Base-by-base conservation (phyloP, 1,284 basidiomycete genomes). In the Macrocystidia cucumis region DNA sequence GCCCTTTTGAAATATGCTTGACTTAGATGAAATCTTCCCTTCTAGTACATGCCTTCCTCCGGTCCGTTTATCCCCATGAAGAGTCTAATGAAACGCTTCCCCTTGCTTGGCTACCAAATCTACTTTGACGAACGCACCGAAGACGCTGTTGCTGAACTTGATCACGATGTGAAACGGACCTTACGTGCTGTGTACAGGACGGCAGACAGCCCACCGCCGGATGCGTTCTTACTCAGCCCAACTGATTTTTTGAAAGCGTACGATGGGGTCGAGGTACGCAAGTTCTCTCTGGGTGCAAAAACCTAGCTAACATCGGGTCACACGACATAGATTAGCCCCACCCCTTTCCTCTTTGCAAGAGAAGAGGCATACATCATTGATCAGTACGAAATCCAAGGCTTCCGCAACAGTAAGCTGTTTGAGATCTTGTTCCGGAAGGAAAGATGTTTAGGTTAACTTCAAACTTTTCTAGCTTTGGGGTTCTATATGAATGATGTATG, bases 361-460 rank as follows among this genome's bases (percentile, higher is more conserved):
- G 76, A 83, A 54, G 82, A 85, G 46, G 69, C 77, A 40, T 84
- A 82, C 47, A 70, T 80, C 40, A 67, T 81, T 0, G 63, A 76
- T 32, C 69, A 77, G 43, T 83, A 72, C 43, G 48, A 45, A 19
- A 58, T 60, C 7, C 74, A 77, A 44, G 69, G 72, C 0, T 83
- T 83, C 47, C 57, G 63, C 34, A 55, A 74, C 40, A 78, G 81
- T 83, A 45, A n/a, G n/a, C n/a, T n/a, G n/a, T n/a, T n/a, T n/a
- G n/a, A n/a, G n/a, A n/a, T n/a, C n/a, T n/a, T n/a, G n/a, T n/a
- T n/a, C n/a, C n/a, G n/a, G n/a, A n/a, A n/a, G n/a, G n/a, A n/a
- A n/a, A n/a, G n/a, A n/a, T n/a, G n/a, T n/a, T n/a, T n/a, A n/a
- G n/a, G n/a, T n/a, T n/a, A n/a, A n/a, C 23, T 25, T 12, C 12